Evolutionary conservation across 2,329 filamentous ascomycete genomes (phyloP).

Genomic region (Penicillium palitans): DNA sequence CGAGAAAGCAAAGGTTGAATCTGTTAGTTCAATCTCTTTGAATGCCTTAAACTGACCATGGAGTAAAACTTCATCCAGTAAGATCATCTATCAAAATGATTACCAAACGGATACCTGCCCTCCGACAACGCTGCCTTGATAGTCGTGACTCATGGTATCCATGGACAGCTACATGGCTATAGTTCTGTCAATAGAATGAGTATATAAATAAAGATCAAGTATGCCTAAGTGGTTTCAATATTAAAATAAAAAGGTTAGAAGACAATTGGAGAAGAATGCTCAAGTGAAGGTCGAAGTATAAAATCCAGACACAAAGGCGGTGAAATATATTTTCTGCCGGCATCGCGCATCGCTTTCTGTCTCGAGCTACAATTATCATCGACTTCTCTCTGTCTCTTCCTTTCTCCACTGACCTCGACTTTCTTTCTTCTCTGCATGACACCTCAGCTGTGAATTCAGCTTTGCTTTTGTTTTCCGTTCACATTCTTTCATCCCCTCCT

Average conservation of each 20-base stretch:
- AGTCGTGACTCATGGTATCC: background rate
- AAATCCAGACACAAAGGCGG: background rate
- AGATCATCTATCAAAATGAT: background rate
- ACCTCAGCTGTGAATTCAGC: background rate
- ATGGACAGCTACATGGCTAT: background rate
- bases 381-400: background rate
- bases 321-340: conserved; percentile 9
- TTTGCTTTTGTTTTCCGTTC: background rate
- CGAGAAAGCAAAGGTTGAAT: background rate
- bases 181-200: too few relatives aligned
- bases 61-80: background rate
- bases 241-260: background rate
- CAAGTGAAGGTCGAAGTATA: background rate
- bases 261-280: background rate
- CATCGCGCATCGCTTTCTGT: conserved; percentile 12
- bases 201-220: background rate
- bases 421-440: conserved; percentile 4
- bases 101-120: background rate
- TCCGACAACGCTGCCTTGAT: conserved; percentile 6
- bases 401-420: conserved; percentile 5
- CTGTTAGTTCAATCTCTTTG: background rate
- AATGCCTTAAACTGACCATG: background rate
- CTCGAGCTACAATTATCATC: conserved; percentile 12
- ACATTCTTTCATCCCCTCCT: background rate
- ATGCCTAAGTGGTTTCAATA: background rate